Conservation (phyloP, 805 yeast species). For the Ogataea philodendri region DNA sequence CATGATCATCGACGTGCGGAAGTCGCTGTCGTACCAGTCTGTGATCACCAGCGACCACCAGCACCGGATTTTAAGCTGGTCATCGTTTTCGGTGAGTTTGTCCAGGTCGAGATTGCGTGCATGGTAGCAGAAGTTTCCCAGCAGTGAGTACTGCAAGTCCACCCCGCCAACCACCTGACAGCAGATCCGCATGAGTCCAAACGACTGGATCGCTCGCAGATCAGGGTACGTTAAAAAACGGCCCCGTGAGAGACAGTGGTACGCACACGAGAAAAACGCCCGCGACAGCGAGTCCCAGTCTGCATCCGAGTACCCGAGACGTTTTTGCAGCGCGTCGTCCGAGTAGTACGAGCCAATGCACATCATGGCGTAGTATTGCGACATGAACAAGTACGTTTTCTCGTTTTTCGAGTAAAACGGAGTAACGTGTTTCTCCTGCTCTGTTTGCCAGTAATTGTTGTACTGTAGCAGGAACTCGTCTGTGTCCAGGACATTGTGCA, state of each 20-base stretch:
- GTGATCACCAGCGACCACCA: conserved; percentile 29
- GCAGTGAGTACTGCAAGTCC: conserved; percentile 22
- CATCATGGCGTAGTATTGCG: conserved; percentile 30
- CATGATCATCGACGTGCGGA: conserved; percentile 18
- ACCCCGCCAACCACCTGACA: conserved; percentile 27
- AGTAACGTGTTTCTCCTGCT: conserved; percentile 23
- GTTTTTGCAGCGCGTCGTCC: conserved; percentile 17
- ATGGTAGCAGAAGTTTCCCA: conserved; percentile 15
- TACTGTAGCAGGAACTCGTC: conserved; percentile 66
- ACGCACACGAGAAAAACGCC: conserved; percentile 25
- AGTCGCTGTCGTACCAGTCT: conserved; percentile 32
- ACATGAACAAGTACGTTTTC: conserved; percentile 26
- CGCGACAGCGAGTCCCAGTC: conserved; percentile 27
- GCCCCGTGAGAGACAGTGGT: conserved; percentile 32
- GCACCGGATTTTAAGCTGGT: conserved; percentile 7
- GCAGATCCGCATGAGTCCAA: conserved; percentile 24
- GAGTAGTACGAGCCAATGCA: conserved; percentile 27
- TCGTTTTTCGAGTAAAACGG: conserved; percentile 20
- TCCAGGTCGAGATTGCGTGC: conserved; percentile 26
- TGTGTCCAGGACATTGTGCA: conserved; percentile 52
- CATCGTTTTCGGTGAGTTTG: conserved; percentile 9
- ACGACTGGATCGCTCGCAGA: conserved; percentile 25
- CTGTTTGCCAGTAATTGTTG: conserved; percentile 32
- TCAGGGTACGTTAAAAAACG: conserved; percentile 29
- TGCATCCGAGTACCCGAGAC: conserved; percentile 17